A percentile compares a stretch with the other conserved stretches of the same genome.
These are phyloP conservation scores for Papiliotrema nemorosa DNA, from an alignment of 1,284 basidiomycete species.

Conservation along the genomic window DNA sequence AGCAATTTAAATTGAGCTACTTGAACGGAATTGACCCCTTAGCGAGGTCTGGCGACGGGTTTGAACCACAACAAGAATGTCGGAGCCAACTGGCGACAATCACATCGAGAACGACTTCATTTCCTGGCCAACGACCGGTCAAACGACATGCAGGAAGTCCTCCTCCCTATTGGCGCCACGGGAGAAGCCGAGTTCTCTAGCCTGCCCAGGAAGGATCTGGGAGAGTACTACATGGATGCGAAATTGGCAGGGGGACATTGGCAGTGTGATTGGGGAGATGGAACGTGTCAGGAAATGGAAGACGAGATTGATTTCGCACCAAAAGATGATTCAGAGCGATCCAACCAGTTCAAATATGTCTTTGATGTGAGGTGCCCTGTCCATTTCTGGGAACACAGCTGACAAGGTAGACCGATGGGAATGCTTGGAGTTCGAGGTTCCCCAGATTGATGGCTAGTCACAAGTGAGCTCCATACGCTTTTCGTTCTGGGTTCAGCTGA, in stretches of 20 bases:
- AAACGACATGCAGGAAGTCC: conserved; percentile 26
- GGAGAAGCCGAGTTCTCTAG: conserved; percentile 38
- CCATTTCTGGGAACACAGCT: not conserved
- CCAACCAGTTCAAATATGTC: conserved; percentile 50
- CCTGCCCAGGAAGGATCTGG: conserved; percentile 30
- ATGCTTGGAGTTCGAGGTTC: conserved; percentile 50
- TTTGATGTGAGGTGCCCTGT: conserved; percentile 41
- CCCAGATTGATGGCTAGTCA: conserved; percentile 47
- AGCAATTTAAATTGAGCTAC: conserved; percentile 3
- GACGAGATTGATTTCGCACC: conserved; percentile 42
- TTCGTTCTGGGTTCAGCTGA: conserved; percentile 5
- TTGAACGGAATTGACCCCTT: not conserved
- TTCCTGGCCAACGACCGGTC: conserved; percentile 43
- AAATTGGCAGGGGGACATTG: conserved; percentile 45
- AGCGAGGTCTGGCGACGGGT: conserved; percentile 48
- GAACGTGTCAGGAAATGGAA: conserved; percentile 48
- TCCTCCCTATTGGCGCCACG: conserved; percentile 34
- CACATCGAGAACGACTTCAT: conserved; percentile 48
- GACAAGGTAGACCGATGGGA: conserved; percentile 41
- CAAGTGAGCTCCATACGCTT: conserved; percentile 46
- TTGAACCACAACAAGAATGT: conserved; percentile 43
- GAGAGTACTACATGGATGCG: conserved; percentile 47
- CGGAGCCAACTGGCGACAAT: conserved; percentile 43
- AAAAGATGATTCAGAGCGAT: conserved; percentile 40
- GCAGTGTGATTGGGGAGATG: conserved; percentile 48